Evolutionary conservation across 225 moss, liverwort and hornwort genomes (phyloP).

Genomic region (Pseudisothecium myosuroides): DNA sequence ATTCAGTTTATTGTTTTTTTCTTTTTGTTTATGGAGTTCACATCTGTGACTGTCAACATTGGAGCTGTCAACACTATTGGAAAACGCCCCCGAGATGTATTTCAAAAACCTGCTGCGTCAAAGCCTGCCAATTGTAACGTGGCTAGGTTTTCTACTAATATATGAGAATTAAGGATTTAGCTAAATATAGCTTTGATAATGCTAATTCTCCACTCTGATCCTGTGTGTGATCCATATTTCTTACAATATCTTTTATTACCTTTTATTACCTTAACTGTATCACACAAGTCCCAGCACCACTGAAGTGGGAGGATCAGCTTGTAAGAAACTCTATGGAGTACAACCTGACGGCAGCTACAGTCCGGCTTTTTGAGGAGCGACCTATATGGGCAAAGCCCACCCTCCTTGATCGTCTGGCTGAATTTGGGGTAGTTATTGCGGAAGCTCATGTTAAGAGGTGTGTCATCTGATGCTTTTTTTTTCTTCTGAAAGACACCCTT

Average conservation of each 20-base stretch:
- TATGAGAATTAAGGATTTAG: background rate
- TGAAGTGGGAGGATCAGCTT: conserved; percentile 73
- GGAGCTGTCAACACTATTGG: background rate
- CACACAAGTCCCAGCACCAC: conserved; percentile 59
- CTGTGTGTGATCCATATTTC: background rate
- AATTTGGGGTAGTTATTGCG: conserved; percentile 52
- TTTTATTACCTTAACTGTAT: conserved; percentile 19
- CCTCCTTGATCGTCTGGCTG: conserved; percentile 63
- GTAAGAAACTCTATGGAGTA: conserved; percentile 49
- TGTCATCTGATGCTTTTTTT: background rate
- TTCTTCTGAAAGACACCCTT: background rate
- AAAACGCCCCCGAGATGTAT: background rate
- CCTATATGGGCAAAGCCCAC: conserved; percentile 85
- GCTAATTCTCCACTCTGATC: background rate
- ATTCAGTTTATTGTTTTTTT: background rate
- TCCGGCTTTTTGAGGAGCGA: conserved; percentile 68
- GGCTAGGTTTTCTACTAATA: background rate
- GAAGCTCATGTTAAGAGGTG: conserved; percentile 62
- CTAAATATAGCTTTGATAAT: background rate
- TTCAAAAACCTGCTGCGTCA: background rate
- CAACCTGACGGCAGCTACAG: conserved; percentile 56
- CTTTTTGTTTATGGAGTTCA: background rate
- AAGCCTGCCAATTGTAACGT: background rate
- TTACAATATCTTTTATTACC: background rate
- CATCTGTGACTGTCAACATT: background rate